Conservation (phyloP, 139 green algal species). For the Trebouxia sp. region DNA sequence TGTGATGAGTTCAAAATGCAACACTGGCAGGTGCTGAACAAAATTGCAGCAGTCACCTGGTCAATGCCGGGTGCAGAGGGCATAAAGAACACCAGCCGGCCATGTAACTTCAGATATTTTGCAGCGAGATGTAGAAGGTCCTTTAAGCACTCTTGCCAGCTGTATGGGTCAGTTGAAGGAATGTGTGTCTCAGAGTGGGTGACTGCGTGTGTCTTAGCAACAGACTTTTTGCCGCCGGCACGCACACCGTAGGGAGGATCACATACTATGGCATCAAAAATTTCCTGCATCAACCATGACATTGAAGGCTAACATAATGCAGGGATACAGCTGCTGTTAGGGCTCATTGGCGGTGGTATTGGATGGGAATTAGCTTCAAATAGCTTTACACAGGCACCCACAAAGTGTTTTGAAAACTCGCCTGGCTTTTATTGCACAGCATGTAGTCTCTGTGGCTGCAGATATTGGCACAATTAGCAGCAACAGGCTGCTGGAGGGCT, state of each 20-base stretch:
- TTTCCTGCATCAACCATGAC: conserved; percentile 42
- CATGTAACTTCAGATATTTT: conserved; percentile 62
- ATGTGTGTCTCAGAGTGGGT: conserved; percentile 67
- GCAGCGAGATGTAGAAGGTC: conserved; percentile 90
- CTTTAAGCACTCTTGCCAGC: conserved; percentile 83
- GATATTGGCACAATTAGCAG: no score
- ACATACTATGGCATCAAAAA: conserved; percentile 86
- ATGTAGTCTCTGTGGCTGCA: no score
- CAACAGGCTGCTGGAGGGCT: no score
- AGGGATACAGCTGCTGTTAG: no score
- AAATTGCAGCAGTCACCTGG: not conserved
- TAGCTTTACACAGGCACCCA: no score
- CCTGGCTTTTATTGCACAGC: not conserved
- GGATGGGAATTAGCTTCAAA: no score
- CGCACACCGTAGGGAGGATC: conserved; percentile 96
- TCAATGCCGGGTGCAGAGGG: conserved; percentile 46
- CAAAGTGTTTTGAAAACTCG: no score
- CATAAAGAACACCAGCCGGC: conserved; percentile 77
- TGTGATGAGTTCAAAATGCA: no score
- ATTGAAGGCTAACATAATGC: no score
- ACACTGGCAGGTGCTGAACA: no score
- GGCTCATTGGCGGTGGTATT: no score
- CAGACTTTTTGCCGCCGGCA: conserved; percentile 86
- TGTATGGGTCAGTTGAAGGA: conserved; percentile 78
- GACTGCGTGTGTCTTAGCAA: conserved; percentile 37